Base-by-base conservation (phyloP, 2,329 filamentous ascomycete genomes). In the Calonectria honghensis region DNA sequence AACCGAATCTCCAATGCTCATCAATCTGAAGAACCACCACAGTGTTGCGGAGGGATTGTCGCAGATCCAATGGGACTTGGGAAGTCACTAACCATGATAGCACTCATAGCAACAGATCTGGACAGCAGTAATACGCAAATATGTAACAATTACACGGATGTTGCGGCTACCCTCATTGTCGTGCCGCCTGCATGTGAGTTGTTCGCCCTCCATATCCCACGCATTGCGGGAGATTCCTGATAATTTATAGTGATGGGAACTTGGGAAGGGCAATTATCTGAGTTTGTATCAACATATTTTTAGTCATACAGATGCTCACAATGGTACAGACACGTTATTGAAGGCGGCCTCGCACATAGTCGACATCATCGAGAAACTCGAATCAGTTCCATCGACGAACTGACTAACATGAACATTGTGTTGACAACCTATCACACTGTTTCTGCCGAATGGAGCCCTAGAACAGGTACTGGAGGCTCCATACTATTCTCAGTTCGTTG, bases 31-130 rank as follows among this genome's bases (percentile, higher is more conserved):
- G 73, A 80, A 13, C 86, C 85, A 0, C 73, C 79, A 4, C 24
- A 78, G 0, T 87, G 87, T 32, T 79, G 77, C 7, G 86, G 87
- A 0, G 87, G 87, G 1, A 85, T 88, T 27, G 79, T 88, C 41
- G 86, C 86, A 1, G 87, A 88, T 73, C 81, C 84, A 0, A 89
- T 88, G 87, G 87, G 87, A 0, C 76, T 88, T 0, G 87, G 87
- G 0, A 88, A 88, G 72, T 86, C 86, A 1, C 75, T 88, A 2
- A 83, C 83, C 0, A 87, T 87, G 83, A 85, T 88, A 41, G 78
- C 86, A 2, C 72, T 89, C 1, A 77, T 83, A 2, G 87, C 86
- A 1, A 74, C 78, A 0, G 80, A 81, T 16, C 2, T 72, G 1
- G 65, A 74, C 2, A 32, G 11, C 4, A 1, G 29, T 3, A 13